Percentiles rank a stretch among this genome's conserved stretches.
Evolutionary conservation across 805 yeast genomes (phyloP).

Genomic region (Candida tibetensis): DNA sequence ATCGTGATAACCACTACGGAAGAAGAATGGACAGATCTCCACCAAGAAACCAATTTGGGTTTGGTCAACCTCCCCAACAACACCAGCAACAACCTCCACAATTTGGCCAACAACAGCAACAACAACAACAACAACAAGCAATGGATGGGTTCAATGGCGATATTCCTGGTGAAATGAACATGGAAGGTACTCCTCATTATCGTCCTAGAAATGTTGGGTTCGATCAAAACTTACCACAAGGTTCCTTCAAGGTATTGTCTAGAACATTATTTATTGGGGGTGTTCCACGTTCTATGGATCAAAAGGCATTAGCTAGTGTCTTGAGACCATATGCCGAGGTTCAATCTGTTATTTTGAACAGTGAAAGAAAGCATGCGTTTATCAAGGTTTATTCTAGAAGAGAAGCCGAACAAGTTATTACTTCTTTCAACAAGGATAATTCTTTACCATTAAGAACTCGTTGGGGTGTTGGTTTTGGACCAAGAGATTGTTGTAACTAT

Average conservation of each 20-base stretch:
- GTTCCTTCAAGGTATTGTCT: slow-evolving; percentile 76
- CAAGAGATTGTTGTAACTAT: slow-evolving; percentile 96
- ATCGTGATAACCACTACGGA: slow-evolving; percentile 20
- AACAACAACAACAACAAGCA: slow-evolving; percentile 10
- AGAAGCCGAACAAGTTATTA: slow-evolving; percentile 84
- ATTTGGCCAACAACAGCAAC: slow-evolving; percentile 14
- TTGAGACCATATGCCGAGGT: slow-evolving; percentile 87
- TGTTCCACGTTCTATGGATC: slow-evolving; percentile 79
- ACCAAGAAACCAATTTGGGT: slow-evolving; percentile 15
- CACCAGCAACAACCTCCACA: slow-evolving; percentile 12
- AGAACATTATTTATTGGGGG: slow-evolving; percentile 95
- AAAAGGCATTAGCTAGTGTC: slow-evolving; percentile 62
- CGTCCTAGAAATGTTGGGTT: slow-evolving; percentile 70
- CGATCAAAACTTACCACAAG: slow-evolving; percentile 73
- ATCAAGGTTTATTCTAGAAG: slow-evolving; percentile 88
- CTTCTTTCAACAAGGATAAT: slow-evolving; percentile 68
- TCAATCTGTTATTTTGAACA: slow-evolving; percentile 83
- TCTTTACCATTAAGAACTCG: slow-evolving; percentile 71
- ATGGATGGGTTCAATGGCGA: slow-evolving; percentile 6
- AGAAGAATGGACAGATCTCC: slow-evolving; percentile 31
- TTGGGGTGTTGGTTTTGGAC: slow-evolving; percentile 99
- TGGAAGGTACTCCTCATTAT: slow-evolving; percentile 70
- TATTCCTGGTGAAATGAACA: slow-evolving; percentile 49
- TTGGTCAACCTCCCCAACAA: slow-evolving; percentile 7
- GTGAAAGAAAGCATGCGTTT: slow-evolving; percentile 92